Conservation (phyloP, 2,329 filamentous ascomycete species). For the Fusarium metavorans region DNA sequence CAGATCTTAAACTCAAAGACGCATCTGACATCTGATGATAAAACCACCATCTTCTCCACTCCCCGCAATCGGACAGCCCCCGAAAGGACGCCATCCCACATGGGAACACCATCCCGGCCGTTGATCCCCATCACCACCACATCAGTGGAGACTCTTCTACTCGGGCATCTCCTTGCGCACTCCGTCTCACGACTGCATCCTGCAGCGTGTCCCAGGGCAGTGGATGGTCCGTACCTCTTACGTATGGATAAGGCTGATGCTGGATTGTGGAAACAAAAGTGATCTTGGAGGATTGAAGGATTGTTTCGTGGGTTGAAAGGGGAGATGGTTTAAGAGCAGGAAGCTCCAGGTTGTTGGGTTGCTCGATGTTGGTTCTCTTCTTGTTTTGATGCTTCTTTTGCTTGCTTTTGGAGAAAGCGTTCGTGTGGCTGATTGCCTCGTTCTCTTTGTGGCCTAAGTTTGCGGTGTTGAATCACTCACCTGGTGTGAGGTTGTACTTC, state of each 20-base stretch:
- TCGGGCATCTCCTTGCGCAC: not conserved
- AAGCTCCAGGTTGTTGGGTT: not conserved
- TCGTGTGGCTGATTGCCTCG: not conserved
- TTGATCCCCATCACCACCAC: not conserved
- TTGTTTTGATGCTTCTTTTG: not conserved
- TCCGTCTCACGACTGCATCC: constrained; percentile 1
- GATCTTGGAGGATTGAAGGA: not conserved
- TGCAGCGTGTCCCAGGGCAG: constrained; percentile 12
- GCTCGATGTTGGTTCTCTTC: not conserved
- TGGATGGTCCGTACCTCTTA: constrained; percentile 12
- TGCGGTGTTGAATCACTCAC: not conserved
- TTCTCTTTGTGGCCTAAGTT: not conserved
- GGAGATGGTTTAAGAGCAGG: not conserved
- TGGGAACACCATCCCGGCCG: not conserved
- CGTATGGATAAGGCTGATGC: not conserved
- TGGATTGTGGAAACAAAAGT: not conserved
- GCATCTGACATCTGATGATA: not conserved
- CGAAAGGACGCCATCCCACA: not conserved
- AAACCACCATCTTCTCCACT: not conserved
- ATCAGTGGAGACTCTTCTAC: not conserved
- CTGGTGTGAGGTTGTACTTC: not conserved
- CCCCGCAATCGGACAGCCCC: not conserved
- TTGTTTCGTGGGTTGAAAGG: not conserved
- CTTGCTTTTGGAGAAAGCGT: not conserved
- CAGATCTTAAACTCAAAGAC: not conserved